Base-by-base conservation (phyloP, 345 rosid species). In the Garcia nutans region DNA sequence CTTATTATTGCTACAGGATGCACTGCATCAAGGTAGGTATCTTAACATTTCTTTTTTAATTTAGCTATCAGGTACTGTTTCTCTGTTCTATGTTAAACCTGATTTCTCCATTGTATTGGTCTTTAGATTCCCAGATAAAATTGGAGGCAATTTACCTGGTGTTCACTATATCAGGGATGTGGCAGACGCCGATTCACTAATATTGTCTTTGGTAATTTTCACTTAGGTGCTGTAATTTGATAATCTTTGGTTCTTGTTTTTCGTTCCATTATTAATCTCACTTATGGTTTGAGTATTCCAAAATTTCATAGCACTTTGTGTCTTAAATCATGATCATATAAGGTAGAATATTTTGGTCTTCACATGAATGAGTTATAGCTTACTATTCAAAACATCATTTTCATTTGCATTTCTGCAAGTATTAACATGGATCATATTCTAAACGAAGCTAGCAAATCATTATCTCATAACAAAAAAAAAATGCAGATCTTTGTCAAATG, bases 121-220 rank as follows among this genome's bases (percentile, higher is more conserved):
- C 57, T 71, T 74, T 37, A 95, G 99, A 83, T 89, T 95, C 77
- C 99, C 98, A 0, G 97, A 91, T 76, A 93, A 88, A 87, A 93
- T 95, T 41, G 99, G 98, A 65, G 98, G 98, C 75, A 87, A 85
- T 79, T 85, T 93, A 62, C 88, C 96, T 60, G 99, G 98, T 33
- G 98, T 95, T 75, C 99, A 91, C 87, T 93, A 93, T 73, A 90
- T 91, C 74, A 86, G 97, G 72, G 97, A 95, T 79, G 94, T 96
- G 70, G 97, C 89, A 54, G 99, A 96, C 87, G 97, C 98, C 55
- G 89, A 96, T 77, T 88, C 96, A 44, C 78, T 96, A 33, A 87
- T 93, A 81, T 81, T 91, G 31, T 91, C 97, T 68, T 83, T 92
- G 94, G 99, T 96, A 90, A 3, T 37, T 37, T 37, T 37, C 5